A percentile compares a stretch with the other conserved stretches of the same genome.
Conservation (phyloP, 768 basidiomycete genomes). For the Tricholoma furcatifolium region DNA sequence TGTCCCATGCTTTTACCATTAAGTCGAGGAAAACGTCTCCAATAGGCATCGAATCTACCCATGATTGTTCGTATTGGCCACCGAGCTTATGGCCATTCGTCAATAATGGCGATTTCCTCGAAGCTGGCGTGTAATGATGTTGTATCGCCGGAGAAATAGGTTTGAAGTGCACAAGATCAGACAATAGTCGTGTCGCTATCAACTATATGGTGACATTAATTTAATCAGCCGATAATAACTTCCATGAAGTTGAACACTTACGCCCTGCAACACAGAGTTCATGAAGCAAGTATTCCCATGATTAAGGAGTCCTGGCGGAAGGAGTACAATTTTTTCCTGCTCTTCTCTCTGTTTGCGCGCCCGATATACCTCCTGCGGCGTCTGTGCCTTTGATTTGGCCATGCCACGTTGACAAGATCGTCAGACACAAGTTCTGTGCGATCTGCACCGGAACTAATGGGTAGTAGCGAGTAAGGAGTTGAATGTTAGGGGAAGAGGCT, state of each 20-base stretch:
- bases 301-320: conserved; percentile 76
- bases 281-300: conserved; percentile 94
- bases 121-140: conserved; percentile 35
- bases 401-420: conserved; percentile 25
- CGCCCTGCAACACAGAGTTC: conserved; percentile 92
- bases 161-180: conserved; percentile 55
- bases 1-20: conserved; percentile 62
- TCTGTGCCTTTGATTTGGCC: conserved; percentile 54
- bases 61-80: conserved; percentile 48
- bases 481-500: conserved; percentile 8
- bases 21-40: conserved; percentile 65
- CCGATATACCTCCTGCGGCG: conserved; percentile 63
- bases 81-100: conserved; percentile 64
- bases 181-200: conserved; percentile 62
- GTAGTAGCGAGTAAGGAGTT: background rate
- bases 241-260: conserved; percentile 37
- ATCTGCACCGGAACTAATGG: background rate
- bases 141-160: conserved; percentile 45
- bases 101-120: conserved; percentile 62
- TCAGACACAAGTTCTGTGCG: background rate
- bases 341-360: conserved; percentile 63
- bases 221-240: background rate
- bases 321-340: conserved; percentile 51
- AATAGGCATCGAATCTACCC: conserved; percentile 64
- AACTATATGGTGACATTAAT: conserved; percentile 40